Evolutionary conservation across 1,284 basidiomycete genomes (phyloP).

Genomic region (Cerrena zonata): DNA sequence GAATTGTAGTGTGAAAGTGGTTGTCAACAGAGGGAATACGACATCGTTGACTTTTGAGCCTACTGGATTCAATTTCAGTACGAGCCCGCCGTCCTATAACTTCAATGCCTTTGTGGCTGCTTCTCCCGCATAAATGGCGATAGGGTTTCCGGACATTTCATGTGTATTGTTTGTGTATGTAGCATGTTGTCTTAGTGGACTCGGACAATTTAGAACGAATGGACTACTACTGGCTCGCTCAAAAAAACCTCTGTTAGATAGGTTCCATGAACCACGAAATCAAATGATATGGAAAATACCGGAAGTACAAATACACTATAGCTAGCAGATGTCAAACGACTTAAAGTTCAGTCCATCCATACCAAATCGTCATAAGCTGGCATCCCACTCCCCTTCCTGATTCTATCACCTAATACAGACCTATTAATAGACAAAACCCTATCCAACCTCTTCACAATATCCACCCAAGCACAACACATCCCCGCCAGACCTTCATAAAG

Average conservation of each 20-base stretch:
- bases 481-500: slow-evolving; percentile 51
- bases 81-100: slow-evolving; percentile 30
- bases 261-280: too few relatives aligned
- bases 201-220: too few relatives aligned
- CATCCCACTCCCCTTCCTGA: slow-evolving; percentile 17
- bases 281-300: background rate
- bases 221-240: too few relatives aligned
- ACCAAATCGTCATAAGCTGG: slow-evolving; percentile 24
- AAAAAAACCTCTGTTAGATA: too few relatives aligned
- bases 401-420: background rate
- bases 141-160: too few relatives aligned
- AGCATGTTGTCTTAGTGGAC: too few relatives aligned
- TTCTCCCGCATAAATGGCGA: slow-evolving; percentile 11
- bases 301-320: background rate
- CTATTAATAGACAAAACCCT: slow-evolving; percentile 1
- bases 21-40: slow-evolving; percentile 31
- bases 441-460: slow-evolving; percentile 34
- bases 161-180: too few relatives aligned
- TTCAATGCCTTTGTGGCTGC: slow-evolving; percentile 38
- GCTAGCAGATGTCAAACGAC: background rate
- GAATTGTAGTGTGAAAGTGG: slow-evolving; percentile 34
- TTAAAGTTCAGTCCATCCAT: background rate
- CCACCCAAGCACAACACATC: slow-evolving; percentile 52
- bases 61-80: slow-evolving; percentile 27
- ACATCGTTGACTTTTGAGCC: slow-evolving; percentile 23